Conservation (phyloP, 2,329 filamentous ascomycete species). For the Penicillium digitatum region DNA sequence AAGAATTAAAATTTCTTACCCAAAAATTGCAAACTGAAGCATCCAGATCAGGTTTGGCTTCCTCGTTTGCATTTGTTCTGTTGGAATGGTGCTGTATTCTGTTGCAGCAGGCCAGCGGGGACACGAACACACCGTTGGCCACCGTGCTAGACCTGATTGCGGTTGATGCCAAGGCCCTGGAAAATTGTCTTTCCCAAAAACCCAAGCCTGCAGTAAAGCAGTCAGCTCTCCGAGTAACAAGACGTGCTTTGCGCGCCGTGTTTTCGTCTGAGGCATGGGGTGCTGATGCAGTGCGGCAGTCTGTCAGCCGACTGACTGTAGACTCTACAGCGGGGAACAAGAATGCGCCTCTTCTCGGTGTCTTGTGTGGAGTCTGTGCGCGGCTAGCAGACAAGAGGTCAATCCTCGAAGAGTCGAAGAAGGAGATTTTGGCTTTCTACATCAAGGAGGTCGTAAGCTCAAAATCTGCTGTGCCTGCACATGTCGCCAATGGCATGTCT, state of each 20-base stretch:
- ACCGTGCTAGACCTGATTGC: constrained; percentile 59
- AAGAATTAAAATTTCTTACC: constrained; percentile 55
- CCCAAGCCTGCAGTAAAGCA: constrained; percentile 63
- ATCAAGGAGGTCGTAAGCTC: constrained; percentile 80
- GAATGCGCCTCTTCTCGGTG: constrained; percentile 74
- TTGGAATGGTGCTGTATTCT: constrained; percentile 84
- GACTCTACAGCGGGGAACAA: constrained; percentile 64
- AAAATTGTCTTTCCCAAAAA: constrained; percentile 67
- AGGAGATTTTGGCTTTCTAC: constrained; percentile 76
- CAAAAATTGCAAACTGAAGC: constrained; percentile 67
- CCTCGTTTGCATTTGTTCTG: constrained; percentile 78
- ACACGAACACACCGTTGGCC: constrained; percentile 62
- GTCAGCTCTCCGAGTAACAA: constrained; percentile 71
- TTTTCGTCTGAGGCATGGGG: constrained; percentile 58
- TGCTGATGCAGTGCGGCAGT: constrained; percentile 58
- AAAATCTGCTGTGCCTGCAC: constrained; percentile 63
- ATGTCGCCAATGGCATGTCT: constrained; percentile 67
- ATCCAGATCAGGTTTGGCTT: constrained; percentile 70
- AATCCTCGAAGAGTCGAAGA: constrained; percentile 62
- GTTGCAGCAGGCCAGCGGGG: constrained; percentile 65
- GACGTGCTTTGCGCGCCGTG: constrained; percentile 72
- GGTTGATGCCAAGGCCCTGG: constrained; percentile 68
- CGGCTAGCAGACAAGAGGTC: constrained; percentile 63
- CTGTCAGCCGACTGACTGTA: constrained; percentile 63
- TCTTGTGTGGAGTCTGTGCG: constrained; percentile 80